A percentile compares a stretch with the other conserved stretches of the same genome.
phyloP scores from a whole-genome alignment of 495 filamentous ascomycete genomes.

The Trichoderma gamsii region DNA sequence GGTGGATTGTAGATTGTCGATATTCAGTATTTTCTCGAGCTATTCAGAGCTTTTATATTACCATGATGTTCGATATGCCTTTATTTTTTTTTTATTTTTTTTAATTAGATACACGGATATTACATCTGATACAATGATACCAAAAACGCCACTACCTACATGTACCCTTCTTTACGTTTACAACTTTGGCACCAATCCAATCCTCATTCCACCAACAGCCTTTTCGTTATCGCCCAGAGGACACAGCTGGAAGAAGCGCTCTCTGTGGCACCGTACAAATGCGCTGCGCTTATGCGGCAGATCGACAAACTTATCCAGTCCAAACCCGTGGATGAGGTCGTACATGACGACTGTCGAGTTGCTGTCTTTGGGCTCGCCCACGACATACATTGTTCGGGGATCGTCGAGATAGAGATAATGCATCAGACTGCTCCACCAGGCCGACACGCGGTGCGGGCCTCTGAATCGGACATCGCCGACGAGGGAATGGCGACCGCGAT shows the following conservation, averaged over 20 bases:
- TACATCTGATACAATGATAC: background rate
- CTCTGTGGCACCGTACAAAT: constrained; percentile 52
- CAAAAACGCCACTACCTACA: constrained; percentile 18
- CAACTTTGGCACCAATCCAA: constrained; percentile 43
- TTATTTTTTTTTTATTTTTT: no score
- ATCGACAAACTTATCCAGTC: constrained; percentile 59
- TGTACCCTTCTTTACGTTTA: constrained; percentile 21
- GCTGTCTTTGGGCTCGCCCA: constrained; percentile 61
- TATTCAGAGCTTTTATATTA: background rate
- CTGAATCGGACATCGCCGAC: constrained; percentile 58
- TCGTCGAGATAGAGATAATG: constrained; percentile 68
- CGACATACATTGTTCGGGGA: constrained; percentile 53
- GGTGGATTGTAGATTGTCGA: background rate
- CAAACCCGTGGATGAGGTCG: constrained; percentile 60
- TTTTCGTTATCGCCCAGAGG: constrained; percentile 50
- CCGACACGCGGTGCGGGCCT: constrained; percentile 58
- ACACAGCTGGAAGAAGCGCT: constrained; percentile 63
- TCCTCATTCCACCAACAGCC: constrained; percentile 39
- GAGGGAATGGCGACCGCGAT: constrained; percentile 63
- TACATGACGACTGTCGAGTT: constrained; percentile 56
- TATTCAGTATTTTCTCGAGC: background rate
- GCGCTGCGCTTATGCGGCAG: constrained; percentile 60
- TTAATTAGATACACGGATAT: background rate
- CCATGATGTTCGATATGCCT: no score
- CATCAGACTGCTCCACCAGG: constrained; percentile 64